Base-by-base conservation (phyloP, 2,329 filamentous ascomycete species). In the Aspergillus sp. region DNA sequence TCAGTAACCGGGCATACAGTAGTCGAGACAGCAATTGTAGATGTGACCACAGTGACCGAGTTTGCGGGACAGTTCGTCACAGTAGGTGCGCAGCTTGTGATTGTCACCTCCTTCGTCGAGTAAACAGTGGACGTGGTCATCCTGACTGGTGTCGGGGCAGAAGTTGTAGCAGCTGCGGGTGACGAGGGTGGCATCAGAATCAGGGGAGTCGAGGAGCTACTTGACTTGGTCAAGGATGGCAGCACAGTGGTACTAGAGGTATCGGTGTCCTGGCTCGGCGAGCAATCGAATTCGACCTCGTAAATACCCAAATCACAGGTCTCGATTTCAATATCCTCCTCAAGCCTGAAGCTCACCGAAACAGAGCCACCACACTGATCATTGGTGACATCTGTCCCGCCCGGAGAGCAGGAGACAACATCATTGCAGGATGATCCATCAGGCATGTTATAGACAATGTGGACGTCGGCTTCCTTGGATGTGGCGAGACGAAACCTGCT, bases 291-390 rank as follows among this genome's bases (percentile, higher is more conserved):
- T 58, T 63, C 62, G 58, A 73, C 64, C 21, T 59, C 65, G 60
- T 68, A 69, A 57, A 72, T 85, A 69, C 88, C 87, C 69, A 96
- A 83, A 68, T 84, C 83, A 81, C 91, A 95, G 69, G 82, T 77
- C 74, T 86, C 82, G 61, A 80, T 73, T 71, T 83, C 82, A 64
- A 74, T 77, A 56, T 83, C 75, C 64, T 85, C 79, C 72, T 88
- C 86, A 60, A 85, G 77, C 65, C 82, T 80, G 74, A 97, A 88
- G 57, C 85, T 87, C 63, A 97, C 92, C 60, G 86, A 88, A 74
- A 84, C 91, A 66, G 94, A 93, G 77, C 93, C 93, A 85, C 92
- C 94, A 75, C 94, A 98, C 83, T 97, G 92, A 62, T 82, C 86
- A 85, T 97, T 97, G 78, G 86, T 80, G 70, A 97, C 83, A 50